Percentiles rank a stretch among this genome's conserved stretches.
Conservation (phyloP, 192 early-diverging fungal genomes). For the Mortierella hygrophila region DNA sequence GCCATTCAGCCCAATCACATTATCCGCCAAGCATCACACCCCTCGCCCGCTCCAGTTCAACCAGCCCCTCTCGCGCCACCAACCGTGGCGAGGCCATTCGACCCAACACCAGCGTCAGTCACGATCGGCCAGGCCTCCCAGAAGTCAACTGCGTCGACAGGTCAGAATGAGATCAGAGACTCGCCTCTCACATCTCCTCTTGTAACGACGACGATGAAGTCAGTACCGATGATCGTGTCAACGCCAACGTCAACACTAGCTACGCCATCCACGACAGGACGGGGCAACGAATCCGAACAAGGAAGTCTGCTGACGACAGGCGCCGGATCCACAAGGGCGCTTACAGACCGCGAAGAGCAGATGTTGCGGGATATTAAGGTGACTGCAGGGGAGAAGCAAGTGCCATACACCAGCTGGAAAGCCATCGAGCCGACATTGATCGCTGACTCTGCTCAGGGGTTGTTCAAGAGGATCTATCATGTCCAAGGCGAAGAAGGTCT, state of each 20-base stretch:
- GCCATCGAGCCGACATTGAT: constrained; percentile 45
- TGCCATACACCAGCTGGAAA: constrained; percentile 40
- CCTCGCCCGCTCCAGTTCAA: background rate
- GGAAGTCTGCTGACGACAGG: background rate
- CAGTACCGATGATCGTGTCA: background rate
- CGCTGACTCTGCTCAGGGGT: constrained; percentile 60
- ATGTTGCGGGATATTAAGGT: constrained; percentile 38
- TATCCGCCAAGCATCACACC: background rate
- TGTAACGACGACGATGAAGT: background rate
- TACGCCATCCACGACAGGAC: background rate
- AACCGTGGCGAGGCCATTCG: background rate
- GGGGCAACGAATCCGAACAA: background rate
- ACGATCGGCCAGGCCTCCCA: background rate
- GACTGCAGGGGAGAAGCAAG: constrained; percentile 20
- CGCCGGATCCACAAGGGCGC: background rate
- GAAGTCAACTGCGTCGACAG: background rate
- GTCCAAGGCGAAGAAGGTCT: constrained; percentile 53
- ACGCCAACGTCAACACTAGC: background rate
- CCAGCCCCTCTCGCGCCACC: background rate
- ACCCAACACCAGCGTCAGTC: background rate
- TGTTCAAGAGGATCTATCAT: constrained; percentile 70
- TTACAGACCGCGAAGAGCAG: constrained; percentile 19
- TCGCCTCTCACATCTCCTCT: background rate
- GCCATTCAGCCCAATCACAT: background rate
- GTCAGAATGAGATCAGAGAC: background rate